These are phyloP conservation scores for Shiraia sp. DNA, from an alignment of 2,329 filamentous ascomycete genomes.

Conservation along the genomic window DNA sequence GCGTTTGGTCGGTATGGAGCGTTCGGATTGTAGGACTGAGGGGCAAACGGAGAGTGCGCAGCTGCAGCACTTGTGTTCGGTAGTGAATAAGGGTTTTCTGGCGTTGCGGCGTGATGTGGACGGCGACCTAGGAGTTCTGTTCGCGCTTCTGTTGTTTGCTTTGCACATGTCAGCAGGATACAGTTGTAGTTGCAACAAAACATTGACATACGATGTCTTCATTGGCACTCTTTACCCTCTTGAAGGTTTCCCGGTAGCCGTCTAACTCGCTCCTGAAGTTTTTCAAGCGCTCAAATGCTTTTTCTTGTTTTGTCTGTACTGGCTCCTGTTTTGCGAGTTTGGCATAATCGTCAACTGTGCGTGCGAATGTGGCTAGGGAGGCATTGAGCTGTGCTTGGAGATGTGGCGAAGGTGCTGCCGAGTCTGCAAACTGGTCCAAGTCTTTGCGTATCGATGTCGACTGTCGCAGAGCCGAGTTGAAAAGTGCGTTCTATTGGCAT, in stretches of 20 bases:
- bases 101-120: constrained; percentile 75
- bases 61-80: constrained; percentile 21
- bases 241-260: constrained; percentile 78
- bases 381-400: constrained; percentile 57
- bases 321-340: constrained; percentile 84
- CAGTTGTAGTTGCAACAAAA: background rate
- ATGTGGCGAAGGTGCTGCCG: constrained; percentile 61
- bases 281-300: constrained; percentile 82
- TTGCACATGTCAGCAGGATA: constrained; percentile 7
- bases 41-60: constrained; percentile 36
- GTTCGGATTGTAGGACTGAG: constrained; percentile 31
- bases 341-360: constrained; percentile 91
- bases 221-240: constrained; percentile 73
- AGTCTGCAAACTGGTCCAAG: constrained; percentile 69
- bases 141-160: constrained; percentile 69
- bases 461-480: constrained; percentile 85
- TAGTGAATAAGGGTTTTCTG: constrained; percentile 86
- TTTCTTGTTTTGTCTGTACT: constrained; percentile 87
- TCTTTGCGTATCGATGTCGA: constrained; percentile 78
- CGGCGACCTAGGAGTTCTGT: constrained; percentile 83
- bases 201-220: constrained; percentile 66
- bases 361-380: constrained; percentile 76
- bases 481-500: constrained; percentile 70
- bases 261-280: constrained; percentile 82
- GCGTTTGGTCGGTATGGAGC: constrained; percentile 47